Conservation (phyloP, 2,329 filamentous ascomycete species). For the Penicillium sp. region DNA sequence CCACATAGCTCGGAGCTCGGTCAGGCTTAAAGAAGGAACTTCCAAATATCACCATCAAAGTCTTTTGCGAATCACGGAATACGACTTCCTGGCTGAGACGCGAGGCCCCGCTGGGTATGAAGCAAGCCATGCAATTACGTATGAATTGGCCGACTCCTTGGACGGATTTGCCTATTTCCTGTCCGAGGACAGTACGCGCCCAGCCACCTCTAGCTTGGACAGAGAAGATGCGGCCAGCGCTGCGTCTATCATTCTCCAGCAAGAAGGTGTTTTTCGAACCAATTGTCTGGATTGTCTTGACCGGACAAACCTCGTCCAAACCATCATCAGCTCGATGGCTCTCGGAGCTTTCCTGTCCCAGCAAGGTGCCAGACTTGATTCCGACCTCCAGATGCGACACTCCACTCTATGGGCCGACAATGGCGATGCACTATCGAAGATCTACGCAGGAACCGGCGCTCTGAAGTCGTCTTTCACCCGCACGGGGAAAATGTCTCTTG, state of each 20-base stretch:
- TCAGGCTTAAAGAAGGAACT: conserved; percentile 61
- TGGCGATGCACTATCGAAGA: conserved; percentile 88
- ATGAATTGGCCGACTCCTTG: conserved; percentile 75
- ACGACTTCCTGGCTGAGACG: conserved; percentile 95
- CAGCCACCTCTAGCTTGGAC: conserved; percentile 42
- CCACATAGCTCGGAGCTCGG: conserved; percentile 72
- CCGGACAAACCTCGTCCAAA: conserved; percentile 93
- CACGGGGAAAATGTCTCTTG: conserved; percentile 91
- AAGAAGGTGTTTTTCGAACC: conserved; percentile 92
- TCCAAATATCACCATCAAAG: conserved; percentile 65
- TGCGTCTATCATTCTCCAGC: conserved; percentile 74
- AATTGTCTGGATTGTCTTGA: conserved; percentile 97
- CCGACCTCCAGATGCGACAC: conserved; percentile 90
- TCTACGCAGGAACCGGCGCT: conserved; percentile 94
- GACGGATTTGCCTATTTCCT: conserved; percentile 93
- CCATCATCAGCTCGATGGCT: conserved; percentile 91
- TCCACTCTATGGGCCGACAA: conserved; percentile 97
- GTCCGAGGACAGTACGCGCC: conserved; percentile 67
- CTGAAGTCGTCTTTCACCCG: conserved; percentile 94
- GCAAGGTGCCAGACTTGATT: conserved; percentile 65
- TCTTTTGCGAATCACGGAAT: conserved; percentile 79
- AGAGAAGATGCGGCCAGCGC: conserved; percentile 43
- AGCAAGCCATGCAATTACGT: conserved; percentile 80
- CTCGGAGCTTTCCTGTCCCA: conserved; percentile 81
- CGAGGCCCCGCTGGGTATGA: conserved; percentile 85